These are phyloP conservation scores for Malus hybrid DNA, from an alignment of 331 rosid genomes.

Conservation along the genomic window DNA sequence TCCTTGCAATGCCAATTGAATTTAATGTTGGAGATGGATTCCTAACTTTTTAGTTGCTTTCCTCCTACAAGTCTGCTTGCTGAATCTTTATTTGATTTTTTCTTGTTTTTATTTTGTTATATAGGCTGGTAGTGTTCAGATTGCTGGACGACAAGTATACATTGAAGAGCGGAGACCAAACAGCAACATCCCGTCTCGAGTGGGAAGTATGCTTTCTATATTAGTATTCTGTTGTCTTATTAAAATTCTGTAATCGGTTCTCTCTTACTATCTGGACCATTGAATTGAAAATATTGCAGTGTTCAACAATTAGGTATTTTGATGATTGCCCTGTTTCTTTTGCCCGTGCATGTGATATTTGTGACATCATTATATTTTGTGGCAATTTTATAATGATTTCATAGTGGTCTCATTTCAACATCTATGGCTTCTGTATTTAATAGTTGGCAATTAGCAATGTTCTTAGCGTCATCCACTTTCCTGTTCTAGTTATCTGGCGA, in stretches of 20 bases:
- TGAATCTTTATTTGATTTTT: background rate
- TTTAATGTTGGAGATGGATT: background rate
- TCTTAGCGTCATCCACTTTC: background rate
- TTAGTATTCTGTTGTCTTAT: background rate
- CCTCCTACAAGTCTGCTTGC: background rate
- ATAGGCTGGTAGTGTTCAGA: conserved; percentile 67
- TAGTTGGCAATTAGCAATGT: background rate
- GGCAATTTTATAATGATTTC: background rate
- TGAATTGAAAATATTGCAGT: background rate
- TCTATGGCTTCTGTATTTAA: background rate
- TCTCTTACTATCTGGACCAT: background rate
- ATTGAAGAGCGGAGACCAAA: conserved; percentile 97
- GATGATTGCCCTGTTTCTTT: background rate
- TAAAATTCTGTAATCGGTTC: background rate
- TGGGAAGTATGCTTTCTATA: conserved; percentile 52
- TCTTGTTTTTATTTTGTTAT: conserved; percentile 3
- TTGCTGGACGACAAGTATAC: conserved; percentile 82
- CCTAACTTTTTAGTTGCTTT: background rate
- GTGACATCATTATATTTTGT: background rate
- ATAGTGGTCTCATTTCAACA: background rate
- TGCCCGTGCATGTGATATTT: background rate
- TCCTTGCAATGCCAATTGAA: background rate
- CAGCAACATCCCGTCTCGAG: conserved; percentile 76
- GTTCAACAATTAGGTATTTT: background rate
- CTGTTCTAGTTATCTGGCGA: background rate